A percentile compares a stretch with the other conserved stretches of the same genome.
These are phyloP conservation scores for Peterozyma toletana DNA, from an alignment of 805 yeast species.

Conservation along the genomic window DNA sequence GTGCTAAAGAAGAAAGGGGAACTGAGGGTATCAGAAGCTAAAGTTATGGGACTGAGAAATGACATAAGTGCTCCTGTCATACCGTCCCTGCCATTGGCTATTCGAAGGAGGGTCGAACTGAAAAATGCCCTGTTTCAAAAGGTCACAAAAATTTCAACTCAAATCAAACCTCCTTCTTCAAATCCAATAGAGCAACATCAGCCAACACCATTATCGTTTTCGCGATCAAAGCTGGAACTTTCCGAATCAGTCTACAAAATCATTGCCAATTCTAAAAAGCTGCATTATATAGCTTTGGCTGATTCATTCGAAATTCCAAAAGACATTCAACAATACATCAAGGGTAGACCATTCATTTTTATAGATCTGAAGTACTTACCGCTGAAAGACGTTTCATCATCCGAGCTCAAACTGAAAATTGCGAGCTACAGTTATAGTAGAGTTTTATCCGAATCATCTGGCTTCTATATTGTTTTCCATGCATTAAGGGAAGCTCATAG, in stretches of 20 bases:
- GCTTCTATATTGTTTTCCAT: slow-evolving; percentile 69
- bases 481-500: slow-evolving; percentile 47
- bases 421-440: slow-evolving; percentile 59
- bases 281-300: slow-evolving; percentile 17
- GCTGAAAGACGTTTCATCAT: slow-evolving; percentile 37
- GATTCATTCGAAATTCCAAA: slow-evolving; percentile 31
- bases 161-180: background rate
- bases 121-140: background rate
- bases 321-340: slow-evolving; percentile 41
- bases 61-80: too few species aligned
- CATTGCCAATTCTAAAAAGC: background rate
- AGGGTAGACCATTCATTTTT: slow-evolving; percentile 50
- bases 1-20: slow-evolving; percentile 20
- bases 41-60: background rate
- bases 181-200: background rate
- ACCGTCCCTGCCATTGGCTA: slow-evolving; percentile 1
- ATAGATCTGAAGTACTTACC: slow-evolving; percentile 45
- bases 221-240: background rate
- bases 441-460: slow-evolving; percentile 53
- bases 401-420: slow-evolving; percentile 53
- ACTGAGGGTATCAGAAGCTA: slow-evolving; percentile 14
- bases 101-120: background rate
- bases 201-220: background rate
- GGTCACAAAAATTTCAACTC: background rate
- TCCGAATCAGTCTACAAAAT: slow-evolving; percentile 2